These are phyloP conservation scores for Sarocladium strictum DNA, from an alignment of 2,329 filamentous ascomycete species.

Conservation along the genomic window DNA sequence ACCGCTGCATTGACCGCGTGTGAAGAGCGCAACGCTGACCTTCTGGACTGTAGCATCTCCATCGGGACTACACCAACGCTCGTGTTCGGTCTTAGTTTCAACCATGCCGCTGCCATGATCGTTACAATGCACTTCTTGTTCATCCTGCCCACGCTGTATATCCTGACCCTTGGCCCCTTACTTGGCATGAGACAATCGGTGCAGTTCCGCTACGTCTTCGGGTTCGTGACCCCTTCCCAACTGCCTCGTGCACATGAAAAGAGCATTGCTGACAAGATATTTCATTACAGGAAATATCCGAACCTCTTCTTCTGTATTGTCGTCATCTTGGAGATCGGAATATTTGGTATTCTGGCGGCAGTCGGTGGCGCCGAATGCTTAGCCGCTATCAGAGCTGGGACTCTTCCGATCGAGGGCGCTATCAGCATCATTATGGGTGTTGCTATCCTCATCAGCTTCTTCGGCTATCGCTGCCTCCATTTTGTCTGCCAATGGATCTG, in stretches of 20 bases:
- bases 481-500: background rate
- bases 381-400: background rate
- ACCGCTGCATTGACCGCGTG: no score
- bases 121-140: background rate
- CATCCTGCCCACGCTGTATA: background rate
- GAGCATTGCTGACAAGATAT: background rate
- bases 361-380: conserved; percentile 1
- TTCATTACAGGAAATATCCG: background rate
- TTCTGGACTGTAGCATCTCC: background rate
- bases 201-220: conserved; percentile 2
- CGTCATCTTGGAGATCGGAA: background rate
- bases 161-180: background rate
- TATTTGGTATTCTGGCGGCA: background rate
- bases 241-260: background rate
- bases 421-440: conserved; percentile 5
- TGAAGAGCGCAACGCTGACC: no score
- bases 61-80: conserved; percentile 1
- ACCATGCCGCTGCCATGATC: conserved; percentile 1
- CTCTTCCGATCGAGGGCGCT: background rate
- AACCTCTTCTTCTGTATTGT: conserved; percentile 2
- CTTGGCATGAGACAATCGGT: conserved; percentile 4
- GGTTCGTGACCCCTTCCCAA: background rate
- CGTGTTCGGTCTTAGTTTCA: background rate
- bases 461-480: conserved; percentile 2
- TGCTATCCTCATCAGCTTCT: conserved; percentile 4